phyloP scores from a whole-genome alignment of 768 basidiomycete species.

The Hygrocybe punicea region DNA sequence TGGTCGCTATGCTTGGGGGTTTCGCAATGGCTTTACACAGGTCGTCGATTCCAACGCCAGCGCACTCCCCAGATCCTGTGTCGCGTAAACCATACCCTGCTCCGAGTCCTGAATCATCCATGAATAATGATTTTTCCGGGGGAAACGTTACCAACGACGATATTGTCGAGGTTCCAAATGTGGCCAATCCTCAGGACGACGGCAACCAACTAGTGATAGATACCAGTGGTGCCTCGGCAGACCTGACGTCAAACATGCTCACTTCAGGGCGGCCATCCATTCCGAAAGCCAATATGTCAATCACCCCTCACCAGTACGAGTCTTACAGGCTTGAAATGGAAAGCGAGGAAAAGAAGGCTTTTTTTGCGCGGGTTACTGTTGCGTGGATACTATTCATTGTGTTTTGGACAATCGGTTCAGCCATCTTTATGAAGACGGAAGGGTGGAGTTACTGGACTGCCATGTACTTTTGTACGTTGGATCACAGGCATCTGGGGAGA shows the following conservation, averaged over 20 bases:
- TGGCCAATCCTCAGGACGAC: neutral
- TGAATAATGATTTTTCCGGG: neutral
- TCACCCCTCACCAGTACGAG: conserved; percentile 20
- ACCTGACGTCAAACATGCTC: neutral
- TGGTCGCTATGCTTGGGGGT: conserved; percentile 53
- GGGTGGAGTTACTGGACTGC: conserved; percentile 61
- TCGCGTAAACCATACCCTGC: neutral
- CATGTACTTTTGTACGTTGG: conserved; percentile 66
- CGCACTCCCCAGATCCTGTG: neutral
- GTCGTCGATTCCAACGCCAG: conserved; percentile 3
- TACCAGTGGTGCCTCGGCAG: neutral
- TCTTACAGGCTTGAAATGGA: conserved; percentile 29
- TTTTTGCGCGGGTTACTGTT: conserved; percentile 52
- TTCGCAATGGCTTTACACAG: conserved; percentile 45
- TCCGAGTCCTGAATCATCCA: neutral
- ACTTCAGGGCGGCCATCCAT: too few relatives aligned
- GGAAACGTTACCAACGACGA: neutral
- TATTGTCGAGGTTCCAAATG: neutral
- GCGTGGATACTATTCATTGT: conserved; percentile 60
- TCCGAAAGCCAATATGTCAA: neutral
- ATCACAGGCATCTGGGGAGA: neutral
- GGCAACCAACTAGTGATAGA: neutral
- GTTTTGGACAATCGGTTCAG: conserved; percentile 79
- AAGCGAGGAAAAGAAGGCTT: conserved; percentile 53
- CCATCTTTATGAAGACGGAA: conserved; percentile 67